phyloP scores from a whole-genome alignment of 768 basidiomycete genomes.

The Boletus rex-veris region DNA sequence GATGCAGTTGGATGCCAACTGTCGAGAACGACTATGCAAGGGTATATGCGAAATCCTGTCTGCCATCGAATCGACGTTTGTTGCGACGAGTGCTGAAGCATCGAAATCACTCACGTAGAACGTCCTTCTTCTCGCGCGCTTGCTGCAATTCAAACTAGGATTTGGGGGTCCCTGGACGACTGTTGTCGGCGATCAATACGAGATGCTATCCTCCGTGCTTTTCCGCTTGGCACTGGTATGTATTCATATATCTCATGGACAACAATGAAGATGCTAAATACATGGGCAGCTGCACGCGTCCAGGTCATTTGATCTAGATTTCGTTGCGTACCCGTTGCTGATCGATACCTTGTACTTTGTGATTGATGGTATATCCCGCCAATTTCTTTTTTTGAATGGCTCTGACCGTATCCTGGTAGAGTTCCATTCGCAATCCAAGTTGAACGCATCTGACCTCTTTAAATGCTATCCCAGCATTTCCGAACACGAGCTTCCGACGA shows the following conservation, averaged over 20 bases:
- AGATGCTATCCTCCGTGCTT: slow-evolving; percentile 39
- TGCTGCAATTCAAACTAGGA: slow-evolving; percentile 71
- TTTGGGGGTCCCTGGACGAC: slow-evolving; percentile 58
- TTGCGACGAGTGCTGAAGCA: slow-evolving; percentile 17
- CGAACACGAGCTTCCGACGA: slow-evolving; percentile 48
- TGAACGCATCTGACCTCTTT: slow-evolving; percentile 53
- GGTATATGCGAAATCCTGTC: slow-evolving; percentile 47
- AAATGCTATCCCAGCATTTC: slow-evolving; percentile 55
- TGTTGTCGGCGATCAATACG: slow-evolving; percentile 45
- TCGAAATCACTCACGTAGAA: slow-evolving; percentile 36
- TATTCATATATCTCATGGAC: slow-evolving; percentile 13
- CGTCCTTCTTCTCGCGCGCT: slow-evolving; percentile 56
- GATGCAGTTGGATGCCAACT: slow-evolving; percentile 43
- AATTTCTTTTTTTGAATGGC: too few species aligned
- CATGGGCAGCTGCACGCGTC: slow-evolving; percentile 49
- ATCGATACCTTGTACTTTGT: slow-evolving; percentile 73
- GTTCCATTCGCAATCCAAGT: slow-evolving; percentile 56
- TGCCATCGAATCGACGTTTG: slow-evolving; percentile 37
- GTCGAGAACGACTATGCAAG: slow-evolving; percentile 55
- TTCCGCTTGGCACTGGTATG: slow-evolving; percentile 54
- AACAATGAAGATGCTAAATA: not conserved
- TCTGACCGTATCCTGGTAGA: slow-evolving; percentile 39
- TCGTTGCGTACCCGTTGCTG: slow-evolving; percentile 59
- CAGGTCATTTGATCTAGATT: slow-evolving; percentile 46
- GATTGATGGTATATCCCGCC: slow-evolving; percentile 57